Evolutionary conservation across 2,329 filamentous ascomycete species (phyloP), one percentile per base, ranked within the genome.

Genomic region (Aspergillus amoenus): DNA sequence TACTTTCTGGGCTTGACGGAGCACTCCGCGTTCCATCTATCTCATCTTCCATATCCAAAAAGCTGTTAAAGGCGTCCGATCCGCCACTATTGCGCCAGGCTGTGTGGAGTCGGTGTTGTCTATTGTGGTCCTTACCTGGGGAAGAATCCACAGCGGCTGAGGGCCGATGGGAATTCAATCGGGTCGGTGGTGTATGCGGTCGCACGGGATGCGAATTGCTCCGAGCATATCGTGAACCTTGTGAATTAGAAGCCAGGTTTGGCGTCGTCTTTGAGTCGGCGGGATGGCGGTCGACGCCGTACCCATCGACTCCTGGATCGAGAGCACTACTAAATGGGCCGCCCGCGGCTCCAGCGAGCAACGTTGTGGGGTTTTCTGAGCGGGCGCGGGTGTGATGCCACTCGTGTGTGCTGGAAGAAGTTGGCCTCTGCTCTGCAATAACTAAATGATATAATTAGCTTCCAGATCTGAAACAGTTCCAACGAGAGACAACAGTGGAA

Each of bases 361-460:
- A 56, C 81, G 83, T 60, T 81, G 82, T 56, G 84, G 75, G 45
- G 84, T 73, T 49, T 71, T 91, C 88, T 53, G 88, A 90, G 74
- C 86, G 90, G 55, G 88, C 85, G 64, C 88, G 84, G 68, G 73
- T 89, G 86, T 89, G 76, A 81, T 87, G 67, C 85, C 47, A 85
- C 82, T 63, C 84, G 79, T 54, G 78, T 74, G 54, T 76, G 78
- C 54, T 75, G 70, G 55, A 75, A 44, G 79, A 69, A 55, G 78
- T 81, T 37, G 81, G 40, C n/a, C 57, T 37, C 37, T 52, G 50
- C 34, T 59, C 61, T 81, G 60, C 61, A 57, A 57, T 48, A 58
- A 53, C 61, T 61, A 53, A 55, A 49, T 22, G 34, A 46, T 15
- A 22, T n/a, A 51, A 52, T 61, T 59, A 59, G 58, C 56, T 50